Conservation (phyloP, 192 early-diverging fungal species). For the Ramicandelaber brevisporus region DNA sequence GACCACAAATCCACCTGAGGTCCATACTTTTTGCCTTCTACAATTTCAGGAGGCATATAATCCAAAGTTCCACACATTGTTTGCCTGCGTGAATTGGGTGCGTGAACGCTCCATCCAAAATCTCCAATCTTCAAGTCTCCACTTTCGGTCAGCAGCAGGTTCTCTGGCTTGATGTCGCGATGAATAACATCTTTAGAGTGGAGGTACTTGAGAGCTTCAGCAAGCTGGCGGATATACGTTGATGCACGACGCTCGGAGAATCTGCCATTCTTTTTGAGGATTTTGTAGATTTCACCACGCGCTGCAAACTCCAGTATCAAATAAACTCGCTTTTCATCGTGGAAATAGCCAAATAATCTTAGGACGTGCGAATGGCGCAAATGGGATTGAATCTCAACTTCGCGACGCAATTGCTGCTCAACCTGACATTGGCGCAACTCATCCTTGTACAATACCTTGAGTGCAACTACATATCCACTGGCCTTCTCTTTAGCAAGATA, state of each 20-base stretch:
- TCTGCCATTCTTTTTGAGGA: conserved; percentile 32
- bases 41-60: conserved; percentile 91
- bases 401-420: conserved; percentile 73
- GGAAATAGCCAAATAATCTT: conserved; percentile 85
- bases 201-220: conserved; percentile 58
- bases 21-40: conserved; percentile 58
- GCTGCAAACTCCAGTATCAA: conserved; percentile 91
- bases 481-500: conserved; percentile 75
- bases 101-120: conserved; percentile 93
- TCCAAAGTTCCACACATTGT: conserved; percentile 91
- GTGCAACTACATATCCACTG: conserved; percentile 66
- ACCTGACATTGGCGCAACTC: conserved; percentile 52
- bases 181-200: conserved; percentile 85
- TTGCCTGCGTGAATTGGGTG: conserved; percentile 44
- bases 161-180: conserved; percentile 92
- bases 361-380: conserved; percentile 83
- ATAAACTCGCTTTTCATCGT: conserved; percentile 77
- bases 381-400: conserved; percentile 87
- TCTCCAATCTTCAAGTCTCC: conserved; percentile 89
- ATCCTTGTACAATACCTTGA: conserved; percentile 73
- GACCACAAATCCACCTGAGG: conserved; percentile 77
- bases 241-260: conserved; percentile 56
- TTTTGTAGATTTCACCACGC: conserved; percentile 76
- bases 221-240: conserved; percentile 78
- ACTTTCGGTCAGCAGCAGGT: conserved; percentile 57